Conservation (phyloP, 2,329 filamentous ascomycete species). For the Neonectria faginata region DNA sequence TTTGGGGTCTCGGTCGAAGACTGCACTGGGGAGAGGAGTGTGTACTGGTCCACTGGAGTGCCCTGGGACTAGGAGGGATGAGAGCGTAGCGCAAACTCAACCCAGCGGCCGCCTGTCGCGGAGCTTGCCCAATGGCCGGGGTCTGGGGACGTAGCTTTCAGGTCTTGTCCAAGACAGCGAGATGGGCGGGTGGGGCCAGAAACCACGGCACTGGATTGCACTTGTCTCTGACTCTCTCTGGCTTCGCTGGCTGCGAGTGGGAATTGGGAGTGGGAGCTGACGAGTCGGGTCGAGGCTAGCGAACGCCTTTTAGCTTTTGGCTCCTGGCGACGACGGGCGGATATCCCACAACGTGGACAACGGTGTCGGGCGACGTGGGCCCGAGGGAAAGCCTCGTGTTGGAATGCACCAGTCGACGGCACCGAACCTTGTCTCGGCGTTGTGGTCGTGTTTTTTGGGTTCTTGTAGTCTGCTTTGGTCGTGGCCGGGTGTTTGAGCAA, state of each 20-base stretch:
- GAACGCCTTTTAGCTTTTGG: constrained; percentile 37
- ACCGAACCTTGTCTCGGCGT: constrained; percentile 24
- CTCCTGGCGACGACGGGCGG: constrained; percentile 26
- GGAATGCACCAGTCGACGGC: constrained; percentile 34
- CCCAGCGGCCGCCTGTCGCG: constrained; percentile 40
- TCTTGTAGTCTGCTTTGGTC: constrained; percentile 21
- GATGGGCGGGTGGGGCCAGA: constrained; percentile 43
- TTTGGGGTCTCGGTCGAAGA: constrained; percentile 24
- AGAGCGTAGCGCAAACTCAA: constrained; percentile 46
- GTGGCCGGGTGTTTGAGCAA: constrained; percentile 28
- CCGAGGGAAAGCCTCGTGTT: constrained; percentile 33
- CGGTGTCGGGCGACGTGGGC: constrained; percentile 37
- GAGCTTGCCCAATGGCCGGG: constrained; percentile 45
- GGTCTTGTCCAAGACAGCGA: constrained; percentile 42
- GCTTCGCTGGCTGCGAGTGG: background rate
- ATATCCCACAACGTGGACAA: constrained; percentile 39
- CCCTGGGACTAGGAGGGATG: constrained; percentile 33
- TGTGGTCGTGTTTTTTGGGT: constrained; percentile 12
- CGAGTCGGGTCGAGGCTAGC: constrained; percentile 43
- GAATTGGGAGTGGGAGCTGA: constrained; percentile 23
- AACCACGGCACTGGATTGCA: constrained; percentile 52
- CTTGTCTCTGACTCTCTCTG: constrained; percentile 38
- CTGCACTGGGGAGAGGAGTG: constrained; percentile 36
- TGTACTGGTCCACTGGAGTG: constrained; percentile 21
- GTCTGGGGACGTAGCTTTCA: constrained; percentile 44